Evolutionary conservation across 208 protist species (phyloP), one percentile per base, ranked within the genome.

Genomic region (Crithidia expoeki): DNA sequence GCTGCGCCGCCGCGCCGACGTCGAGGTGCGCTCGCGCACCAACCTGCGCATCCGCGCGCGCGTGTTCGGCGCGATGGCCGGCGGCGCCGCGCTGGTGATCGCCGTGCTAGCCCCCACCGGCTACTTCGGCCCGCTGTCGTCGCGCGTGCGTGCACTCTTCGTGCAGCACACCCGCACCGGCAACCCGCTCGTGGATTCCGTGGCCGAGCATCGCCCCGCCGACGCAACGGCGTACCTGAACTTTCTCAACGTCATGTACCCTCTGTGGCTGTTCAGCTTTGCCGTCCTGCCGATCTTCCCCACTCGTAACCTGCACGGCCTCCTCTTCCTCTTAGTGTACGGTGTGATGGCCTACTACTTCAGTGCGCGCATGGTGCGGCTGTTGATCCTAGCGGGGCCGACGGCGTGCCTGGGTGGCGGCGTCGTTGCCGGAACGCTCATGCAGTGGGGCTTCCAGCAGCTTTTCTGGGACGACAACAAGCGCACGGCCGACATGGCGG

Each of bases 141-240:
- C 69, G 5, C 84, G 88, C 23, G 88, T 93, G 68, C 79, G 83
- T 52, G 84, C 84, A 0, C 76, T 93, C 38, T 90, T 93, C 56
- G 69, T 93, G 57, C 50, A 79, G 63, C 86, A 94, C 74, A 91
- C 85, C 25, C 82, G 72, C 60, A 92, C 86, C 33, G 86, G 86
- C 68, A 92, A 92, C 61, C 86, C 89, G 16, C 85, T 94, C 49
- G 86, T 94, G 28, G 85, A 92, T 63, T 93, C 86, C 46, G 89
- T 95, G 40, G 85, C 88, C 6, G 90, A 95, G 81, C 90, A 95
- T 57, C 62, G 84, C n/a, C 52, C 76, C 2, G 55, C 72, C 0
- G 51, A 28, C 38, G 32, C 65, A 32, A 55, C 56, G 11, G 72
- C 74, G 6, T 77, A 53, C 32, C n/a, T 19, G 12, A 23, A 16